These are phyloP conservation scores for Leccinum disarticulatum DNA, from an alignment of 768 basidiomycete genomes.

Conservation along the genomic window DNA sequence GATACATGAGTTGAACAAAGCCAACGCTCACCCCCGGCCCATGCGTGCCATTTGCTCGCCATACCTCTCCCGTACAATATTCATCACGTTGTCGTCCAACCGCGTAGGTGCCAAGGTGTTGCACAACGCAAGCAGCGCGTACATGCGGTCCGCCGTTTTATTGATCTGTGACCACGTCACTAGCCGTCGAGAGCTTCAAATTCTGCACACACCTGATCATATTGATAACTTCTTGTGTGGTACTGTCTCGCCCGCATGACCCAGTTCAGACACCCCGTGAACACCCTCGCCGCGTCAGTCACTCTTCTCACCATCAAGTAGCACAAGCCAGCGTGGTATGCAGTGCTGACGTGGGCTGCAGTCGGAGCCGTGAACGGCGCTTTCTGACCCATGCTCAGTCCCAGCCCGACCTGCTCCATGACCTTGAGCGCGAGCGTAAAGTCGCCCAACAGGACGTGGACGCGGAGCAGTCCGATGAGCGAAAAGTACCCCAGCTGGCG, in stretches of 20 bases:
- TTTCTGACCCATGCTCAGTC: constrained; percentile 88
- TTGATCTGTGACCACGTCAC: constrained; percentile 61
- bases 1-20: not conserved
- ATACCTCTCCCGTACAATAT: constrained; percentile 89
- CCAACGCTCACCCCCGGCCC: constrained; percentile 66
- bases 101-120: constrained; percentile 90
- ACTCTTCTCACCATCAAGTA: constrained; percentile 95
- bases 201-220: constrained; percentile 69
- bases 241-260: constrained; percentile 96
- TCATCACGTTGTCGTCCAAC: constrained; percentile 92
- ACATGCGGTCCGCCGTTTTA: constrained; percentile 98
- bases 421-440: constrained; percentile 93
- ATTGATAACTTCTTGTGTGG: constrained; percentile 95
- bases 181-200: not conserved
- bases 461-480: constrained; percentile 90
- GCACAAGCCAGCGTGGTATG: constrained; percentile 96
- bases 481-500: constrained; percentile 97
- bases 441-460: constrained; percentile 95
- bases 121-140: constrained; percentile 92
- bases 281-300: constrained; percentile 92
- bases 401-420: constrained; percentile 91
- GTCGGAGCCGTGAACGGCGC: constrained; percentile 93
- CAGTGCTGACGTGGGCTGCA: constrained; percentile 93
- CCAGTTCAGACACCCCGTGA: constrained; percentile 91
- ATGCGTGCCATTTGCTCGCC: constrained; percentile 90